These are phyloP conservation scores for Adansonia madagascariensis DNA, from an alignment of 441 rosid genomes.

Conservation along the genomic window DNA sequence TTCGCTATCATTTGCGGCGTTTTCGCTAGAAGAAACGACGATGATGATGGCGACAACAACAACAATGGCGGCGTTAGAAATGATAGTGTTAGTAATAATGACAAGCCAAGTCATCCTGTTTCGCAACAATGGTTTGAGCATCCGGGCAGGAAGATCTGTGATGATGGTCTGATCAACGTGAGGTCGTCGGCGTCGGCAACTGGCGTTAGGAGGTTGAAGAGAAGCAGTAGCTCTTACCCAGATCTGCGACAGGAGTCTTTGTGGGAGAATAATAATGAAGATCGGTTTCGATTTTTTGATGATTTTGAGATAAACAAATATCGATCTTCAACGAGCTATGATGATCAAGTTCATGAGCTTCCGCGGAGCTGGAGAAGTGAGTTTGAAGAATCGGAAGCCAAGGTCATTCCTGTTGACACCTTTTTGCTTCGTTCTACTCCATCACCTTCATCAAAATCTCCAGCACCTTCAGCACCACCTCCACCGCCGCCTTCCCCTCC, in stretches of 20 bases:
- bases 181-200: conserved; percentile 22
- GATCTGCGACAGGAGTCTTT: conserved; percentile 58
- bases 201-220: conserved; percentile 48
- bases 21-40: conserved; percentile 59
- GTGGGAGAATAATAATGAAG: conserved; percentile 51
- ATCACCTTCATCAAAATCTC: conserved; percentile 27
- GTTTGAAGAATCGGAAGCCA: conserved; percentile 45
- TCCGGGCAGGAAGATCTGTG: conserved; percentile 42
- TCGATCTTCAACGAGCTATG: conserved; percentile 26
- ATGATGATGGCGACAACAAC: conserved; percentile 32
- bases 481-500: conserved; percentile 33
- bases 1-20: conserved; percentile 76
- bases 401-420: conserved; percentile 65
- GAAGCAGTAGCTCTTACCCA: conserved; percentile 76
- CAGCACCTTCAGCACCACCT: conserved; percentile 24
- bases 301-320: conserved; percentile 63
- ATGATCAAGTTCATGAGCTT: conserved; percentile 21
- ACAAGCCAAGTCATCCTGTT: conserved; percentile 16
- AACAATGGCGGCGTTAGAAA: background rate
- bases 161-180: conserved; percentile 24
- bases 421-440: conserved; percentile 38
- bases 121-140: conserved; percentile 52
- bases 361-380: conserved; percentile 34
- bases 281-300: conserved; percentile 60
- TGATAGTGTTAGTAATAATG: conserved; percentile 27